Evolutionary conservation across 1,284 basidiomycete species (phyloP), one percentile per base, ranked within the genome.

Genomic region (Coniferiporia sulphurascens): DNA sequence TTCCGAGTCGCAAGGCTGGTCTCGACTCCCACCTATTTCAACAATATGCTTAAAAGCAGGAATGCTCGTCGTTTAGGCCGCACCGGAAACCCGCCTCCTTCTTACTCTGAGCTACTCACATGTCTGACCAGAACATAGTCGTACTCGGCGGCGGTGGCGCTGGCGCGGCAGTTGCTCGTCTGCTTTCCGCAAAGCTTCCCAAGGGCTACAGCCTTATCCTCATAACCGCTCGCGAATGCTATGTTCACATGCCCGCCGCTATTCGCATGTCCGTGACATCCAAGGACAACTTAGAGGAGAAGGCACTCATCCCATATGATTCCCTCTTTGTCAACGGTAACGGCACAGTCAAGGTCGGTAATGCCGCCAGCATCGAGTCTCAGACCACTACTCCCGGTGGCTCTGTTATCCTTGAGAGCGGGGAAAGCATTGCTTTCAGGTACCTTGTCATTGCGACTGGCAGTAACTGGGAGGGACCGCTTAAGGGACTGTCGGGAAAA

Each of bases 381-480:
- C 68, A 70, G 12, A 72, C 67, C 4, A 62, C 66, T 0, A 70
- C 70, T 7, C 69, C 72, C 9, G 75, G 75, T 9, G 82, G 83
- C 0, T 62, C 69, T 19, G 70, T 87, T 12, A 65, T 76, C 0
- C 72, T 86, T 22, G 72, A 74, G 46, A 71, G 70, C 58, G 83
- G 80, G 7, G 79, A 85, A 65, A 69, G 66, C 17, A 62, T 87
- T 15, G 64, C 71, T 10, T 22, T 38, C 36, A 59, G 51, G 44
- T 62, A 56, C 34, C 79, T 88, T 48, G 73, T 87, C 15, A 68
- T 89, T 27, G 79, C 85, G 0, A 77, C 85, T 2, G 87, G 86
- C 1, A 74, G 75, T 22, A 69, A 68, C 2, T 88, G 84, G 84
- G 70, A 74, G 9, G 81, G 78, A 0, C 75, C 80, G 1, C 59